These are phyloP conservation scores for Cytospora chrysosperma DNA, from an alignment of 2,329 filamentous ascomycete genomes.

Conservation along the genomic window DNA sequence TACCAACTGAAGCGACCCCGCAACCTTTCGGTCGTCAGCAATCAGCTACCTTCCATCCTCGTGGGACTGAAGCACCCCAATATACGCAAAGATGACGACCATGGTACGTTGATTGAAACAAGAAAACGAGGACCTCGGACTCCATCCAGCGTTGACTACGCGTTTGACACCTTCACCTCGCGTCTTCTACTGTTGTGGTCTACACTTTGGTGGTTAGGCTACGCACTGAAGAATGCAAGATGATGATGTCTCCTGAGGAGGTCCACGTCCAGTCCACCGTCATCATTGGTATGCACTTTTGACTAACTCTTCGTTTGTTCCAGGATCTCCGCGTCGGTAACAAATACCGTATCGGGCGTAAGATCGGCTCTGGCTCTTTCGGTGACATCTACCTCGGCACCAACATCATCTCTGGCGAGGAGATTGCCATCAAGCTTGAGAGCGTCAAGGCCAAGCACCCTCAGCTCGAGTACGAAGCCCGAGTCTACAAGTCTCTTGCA, in stretches of 20 bases:
- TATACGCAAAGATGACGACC: conserved; percentile 46
- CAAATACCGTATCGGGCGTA: conserved; percentile 98
- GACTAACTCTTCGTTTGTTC: conserved; percentile 16
- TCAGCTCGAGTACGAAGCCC: conserved; percentile 97
- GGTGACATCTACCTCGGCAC: conserved; percentile 99
- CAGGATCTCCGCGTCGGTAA: conserved; percentile 99
- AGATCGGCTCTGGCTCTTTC: conserved; percentile 97
- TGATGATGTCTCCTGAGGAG: neutral
- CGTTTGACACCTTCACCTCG: neutral
- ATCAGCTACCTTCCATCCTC: conserved; percentile 20
- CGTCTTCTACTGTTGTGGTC: neutral
- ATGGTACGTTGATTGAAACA: conserved; percentile 50
- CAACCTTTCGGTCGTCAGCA: conserved; percentile 15
- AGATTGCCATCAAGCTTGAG: conserved; percentile 99
- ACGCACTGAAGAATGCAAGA: neutral
- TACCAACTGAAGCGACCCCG: neutral
- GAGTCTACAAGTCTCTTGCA: conserved; percentile 86
- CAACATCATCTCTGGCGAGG: conserved; percentile 99
- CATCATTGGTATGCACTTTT: neutral
- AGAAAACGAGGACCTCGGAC: neutral
- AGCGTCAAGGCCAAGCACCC: conserved; percentile 99
- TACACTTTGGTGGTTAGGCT: neutral
- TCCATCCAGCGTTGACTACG: neutral
- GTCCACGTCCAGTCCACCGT: neutral
- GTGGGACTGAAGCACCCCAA: conserved; percentile 23